Conservation (phyloP, 2,329 filamentous ascomycete species). For the Aspergillus brunneoviolaceus region DNA sequence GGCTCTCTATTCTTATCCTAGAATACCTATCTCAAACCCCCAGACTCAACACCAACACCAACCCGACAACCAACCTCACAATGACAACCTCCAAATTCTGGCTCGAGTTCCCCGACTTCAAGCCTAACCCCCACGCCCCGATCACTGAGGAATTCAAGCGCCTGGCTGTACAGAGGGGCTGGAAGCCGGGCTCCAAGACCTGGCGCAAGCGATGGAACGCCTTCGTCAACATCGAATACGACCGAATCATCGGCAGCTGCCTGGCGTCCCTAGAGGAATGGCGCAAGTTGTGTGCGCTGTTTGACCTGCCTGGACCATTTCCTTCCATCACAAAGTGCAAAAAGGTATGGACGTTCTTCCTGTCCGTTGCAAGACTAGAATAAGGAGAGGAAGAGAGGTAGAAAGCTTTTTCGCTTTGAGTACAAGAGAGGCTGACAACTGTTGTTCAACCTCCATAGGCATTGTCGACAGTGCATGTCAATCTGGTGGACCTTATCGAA, state of each 20-base stretch:
- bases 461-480: slow-evolving; percentile 26
- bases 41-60: too few relatives aligned
- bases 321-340: slow-evolving; percentile 29
- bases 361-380: not conserved
- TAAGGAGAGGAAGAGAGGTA: not conserved
- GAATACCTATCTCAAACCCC: too few relatives aligned
- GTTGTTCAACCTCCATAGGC: slow-evolving; percentile 15
- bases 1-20: not conserved
- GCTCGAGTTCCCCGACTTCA: slow-evolving; percentile 17
- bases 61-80: not conserved
- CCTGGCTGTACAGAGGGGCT: slow-evolving; percentile 19
- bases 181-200: slow-evolving; percentile 20
- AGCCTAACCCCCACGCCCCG: slow-evolving; percentile 6
- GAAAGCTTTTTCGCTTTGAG: not conserved
- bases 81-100: slow-evolving; percentile 13
- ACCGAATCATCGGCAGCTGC: slow-evolving; percentile 16
- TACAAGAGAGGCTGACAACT: not conserved
- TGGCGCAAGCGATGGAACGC: slow-evolving; percentile 25
- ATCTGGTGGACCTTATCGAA: slow-evolving; percentile 33
- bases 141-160: slow-evolving; percentile 24
- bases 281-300: slow-evolving; percentile 26
- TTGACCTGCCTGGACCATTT: slow-evolving; percentile 18
- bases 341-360: slow-evolving; percentile 17
- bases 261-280: slow-evolving; percentile 19
- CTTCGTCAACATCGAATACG: slow-evolving; percentile 24